Percentiles rank a stretch among this genome's conserved stretches.
Conservation (phyloP, 2,329 filamentous ascomycete genomes). For the Immersiporthe knoxdaviesiana region DNA sequence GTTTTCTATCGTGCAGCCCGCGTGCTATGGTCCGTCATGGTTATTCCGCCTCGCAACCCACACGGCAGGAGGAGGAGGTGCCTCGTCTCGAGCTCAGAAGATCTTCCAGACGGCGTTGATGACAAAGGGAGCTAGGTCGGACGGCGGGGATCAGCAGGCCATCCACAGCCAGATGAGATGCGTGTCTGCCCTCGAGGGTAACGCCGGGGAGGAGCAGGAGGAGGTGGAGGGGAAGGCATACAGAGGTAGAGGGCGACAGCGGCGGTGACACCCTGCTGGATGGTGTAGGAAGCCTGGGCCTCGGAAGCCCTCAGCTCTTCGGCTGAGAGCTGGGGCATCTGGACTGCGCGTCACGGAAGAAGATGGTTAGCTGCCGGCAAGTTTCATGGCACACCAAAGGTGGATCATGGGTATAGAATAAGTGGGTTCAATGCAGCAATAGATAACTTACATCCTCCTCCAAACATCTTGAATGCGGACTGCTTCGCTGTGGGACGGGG, state of each 20-base stretch:
- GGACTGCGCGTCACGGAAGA: conserved; percentile 49
- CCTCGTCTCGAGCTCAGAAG: conserved; percentile 33
- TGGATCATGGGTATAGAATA: not conserved
- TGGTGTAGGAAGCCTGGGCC: conserved; percentile 66
- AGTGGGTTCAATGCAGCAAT: not conserved
- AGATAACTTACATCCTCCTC: conserved; percentile 52
- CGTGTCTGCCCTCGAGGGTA: not conserved
- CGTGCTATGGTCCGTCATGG: not conserved
- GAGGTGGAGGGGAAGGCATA: conserved; percentile 40
- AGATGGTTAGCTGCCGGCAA: not conserved
- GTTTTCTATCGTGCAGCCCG: not conserved
- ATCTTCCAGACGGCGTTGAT: conserved; percentile 51
- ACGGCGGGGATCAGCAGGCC: not conserved
- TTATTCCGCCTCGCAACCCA: not conserved
- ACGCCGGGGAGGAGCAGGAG: not conserved
- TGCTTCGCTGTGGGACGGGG: conserved; percentile 13
- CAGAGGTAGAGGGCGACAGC: conserved; percentile 76
- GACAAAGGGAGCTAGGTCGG: conserved; percentile 58
- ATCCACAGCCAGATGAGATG: conserved; percentile 11
- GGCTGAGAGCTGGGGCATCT: conserved; percentile 68
- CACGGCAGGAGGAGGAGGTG: not conserved
- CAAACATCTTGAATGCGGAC: conserved; percentile 58
- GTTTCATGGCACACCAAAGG: not conserved
- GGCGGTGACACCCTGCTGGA: conserved; percentile 68
- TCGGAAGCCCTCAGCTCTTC: conserved; percentile 74